Conservation (phyloP, 139 green algal species). For the Chlorella sp. region DNA sequence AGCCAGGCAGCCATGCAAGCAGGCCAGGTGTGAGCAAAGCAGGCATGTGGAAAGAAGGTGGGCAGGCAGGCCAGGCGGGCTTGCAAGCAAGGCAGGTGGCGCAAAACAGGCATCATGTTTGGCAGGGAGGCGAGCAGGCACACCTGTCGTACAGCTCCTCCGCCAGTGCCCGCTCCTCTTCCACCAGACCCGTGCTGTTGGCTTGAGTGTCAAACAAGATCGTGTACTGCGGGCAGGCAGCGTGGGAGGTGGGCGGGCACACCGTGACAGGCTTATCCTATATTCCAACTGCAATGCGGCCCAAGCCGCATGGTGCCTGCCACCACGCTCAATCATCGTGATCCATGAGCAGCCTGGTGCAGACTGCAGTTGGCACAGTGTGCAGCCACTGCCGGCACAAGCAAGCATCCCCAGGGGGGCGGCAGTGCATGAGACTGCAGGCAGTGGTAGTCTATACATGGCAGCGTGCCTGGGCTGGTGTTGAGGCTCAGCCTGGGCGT, state of each 20-base stretch:
- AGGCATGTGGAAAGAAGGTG: background rate
- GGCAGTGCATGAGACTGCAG: no score
- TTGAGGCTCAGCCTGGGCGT: no score
- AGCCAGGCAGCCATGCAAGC: background rate
- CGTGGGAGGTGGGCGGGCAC: no score
- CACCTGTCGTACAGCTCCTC: conserved; percentile 12
- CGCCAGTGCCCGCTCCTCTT: background rate
- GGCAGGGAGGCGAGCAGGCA: background rate
- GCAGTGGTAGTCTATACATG: no score
- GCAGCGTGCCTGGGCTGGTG: no score
- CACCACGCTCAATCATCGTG: no score
- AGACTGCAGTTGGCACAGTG: no score
- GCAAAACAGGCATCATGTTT: background rate
- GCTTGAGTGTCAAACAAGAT: background rate
- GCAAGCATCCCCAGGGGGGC: background rate
- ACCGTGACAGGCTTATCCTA: background rate
- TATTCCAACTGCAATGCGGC: background rate
- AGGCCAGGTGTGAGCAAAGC: background rate
- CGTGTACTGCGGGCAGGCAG: background rate
- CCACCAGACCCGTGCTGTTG: background rate
- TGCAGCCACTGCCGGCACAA: background rate
- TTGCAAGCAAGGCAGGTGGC: no score
- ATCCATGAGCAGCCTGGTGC: background rate
- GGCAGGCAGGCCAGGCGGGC: no score
- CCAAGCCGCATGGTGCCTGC: no score